phyloP scores from a whole-genome alignment of 371 early-diverging fungal genomes.

The Actinomortierella ambigua region DNA sequence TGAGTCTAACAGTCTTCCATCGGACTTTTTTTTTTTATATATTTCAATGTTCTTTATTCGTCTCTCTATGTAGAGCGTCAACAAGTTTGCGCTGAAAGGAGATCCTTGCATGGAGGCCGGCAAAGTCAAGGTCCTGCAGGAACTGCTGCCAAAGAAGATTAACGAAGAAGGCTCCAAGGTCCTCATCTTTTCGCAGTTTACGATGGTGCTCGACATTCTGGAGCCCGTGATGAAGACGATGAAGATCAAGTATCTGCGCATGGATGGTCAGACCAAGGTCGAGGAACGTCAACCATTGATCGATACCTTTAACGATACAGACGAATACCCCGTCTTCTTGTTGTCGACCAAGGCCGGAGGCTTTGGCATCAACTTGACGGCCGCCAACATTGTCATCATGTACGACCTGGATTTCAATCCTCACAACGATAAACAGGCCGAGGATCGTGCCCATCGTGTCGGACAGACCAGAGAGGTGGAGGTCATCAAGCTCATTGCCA shows the following conservation, averaged over 20 bases:
- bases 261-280: constrained; percentile 72
- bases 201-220: constrained; percentile 69
- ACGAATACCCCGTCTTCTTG: constrained; percentile 71
- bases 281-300: constrained; percentile 77
- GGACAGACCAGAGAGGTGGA: constrained; percentile 90
- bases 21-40: not conserved
- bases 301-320: constrained; percentile 75
- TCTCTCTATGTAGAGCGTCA: constrained; percentile 60
- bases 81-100: constrained; percentile 56
- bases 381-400: constrained; percentile 89
- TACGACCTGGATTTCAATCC: constrained; percentile 96
- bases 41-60: too few species aligned
- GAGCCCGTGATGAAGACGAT: constrained; percentile 58
- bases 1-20: not conserved
- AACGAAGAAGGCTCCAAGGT: constrained; percentile 65
- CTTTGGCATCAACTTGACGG: constrained; percentile 89
- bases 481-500: constrained; percentile 75
- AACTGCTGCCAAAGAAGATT: constrained; percentile 62
- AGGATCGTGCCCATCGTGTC: constrained; percentile 91
- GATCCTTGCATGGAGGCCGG: constrained; percentile 80
- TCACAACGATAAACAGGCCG: constrained; percentile 95
- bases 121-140: constrained; percentile 69
- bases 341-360: constrained; percentile 94
- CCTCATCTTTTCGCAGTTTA: constrained; percentile 85
- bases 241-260: constrained; percentile 53